Conservation (phyloP, 257 asterid species). For the Solanum bulbocastanum region DNA sequence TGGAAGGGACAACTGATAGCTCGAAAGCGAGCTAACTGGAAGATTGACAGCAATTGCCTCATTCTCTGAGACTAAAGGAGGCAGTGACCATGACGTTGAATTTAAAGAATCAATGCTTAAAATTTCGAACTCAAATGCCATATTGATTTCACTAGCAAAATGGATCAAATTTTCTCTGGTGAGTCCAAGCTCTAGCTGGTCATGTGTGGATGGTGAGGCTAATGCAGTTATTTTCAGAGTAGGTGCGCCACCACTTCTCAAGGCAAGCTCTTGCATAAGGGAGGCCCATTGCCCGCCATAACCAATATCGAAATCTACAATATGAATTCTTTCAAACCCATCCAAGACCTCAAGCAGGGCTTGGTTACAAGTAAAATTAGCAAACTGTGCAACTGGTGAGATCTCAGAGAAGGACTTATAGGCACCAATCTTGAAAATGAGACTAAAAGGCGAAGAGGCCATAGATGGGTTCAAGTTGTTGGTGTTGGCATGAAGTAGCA, state of each 20-base stretch:
- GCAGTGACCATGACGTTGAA: conserved; percentile 59
- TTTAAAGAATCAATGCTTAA: conserved; percentile 47
- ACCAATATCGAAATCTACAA: conserved; percentile 87
- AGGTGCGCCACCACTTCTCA: conserved; percentile 48
- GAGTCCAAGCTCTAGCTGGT: conserved; percentile 69
- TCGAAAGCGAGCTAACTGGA: conserved; percentile 52
- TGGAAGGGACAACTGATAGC: conserved; percentile 41
- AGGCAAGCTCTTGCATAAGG: conserved; percentile 89
- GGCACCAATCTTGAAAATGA: conserved; percentile 74
- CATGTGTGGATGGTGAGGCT: conserved; percentile 59
- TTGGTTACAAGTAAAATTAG: conserved; percentile 86
- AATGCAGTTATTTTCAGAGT: conserved; percentile 69
- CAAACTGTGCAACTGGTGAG: conserved; percentile 74
- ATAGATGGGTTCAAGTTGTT: conserved; percentile 7
- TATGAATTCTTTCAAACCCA: conserved; percentile 59
- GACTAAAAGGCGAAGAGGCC: conserved; percentile 50
- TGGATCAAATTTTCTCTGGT: conserved; percentile 71
- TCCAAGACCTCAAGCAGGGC: conserved; percentile 76
- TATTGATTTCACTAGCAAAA: conserved; percentile 61
- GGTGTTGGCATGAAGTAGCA: conserved; percentile 32
- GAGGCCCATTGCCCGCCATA: conserved; percentile 97
- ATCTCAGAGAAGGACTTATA: conserved; percentile 85
- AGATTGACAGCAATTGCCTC: conserved; percentile 79
- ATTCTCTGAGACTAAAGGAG: conserved; percentile 28
- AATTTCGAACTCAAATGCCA: conserved; percentile 60